phyloP scores from a whole-genome alignment of 2,329 filamentous ascomycete genomes.

The Cladosporium cucumerinum region DNA sequence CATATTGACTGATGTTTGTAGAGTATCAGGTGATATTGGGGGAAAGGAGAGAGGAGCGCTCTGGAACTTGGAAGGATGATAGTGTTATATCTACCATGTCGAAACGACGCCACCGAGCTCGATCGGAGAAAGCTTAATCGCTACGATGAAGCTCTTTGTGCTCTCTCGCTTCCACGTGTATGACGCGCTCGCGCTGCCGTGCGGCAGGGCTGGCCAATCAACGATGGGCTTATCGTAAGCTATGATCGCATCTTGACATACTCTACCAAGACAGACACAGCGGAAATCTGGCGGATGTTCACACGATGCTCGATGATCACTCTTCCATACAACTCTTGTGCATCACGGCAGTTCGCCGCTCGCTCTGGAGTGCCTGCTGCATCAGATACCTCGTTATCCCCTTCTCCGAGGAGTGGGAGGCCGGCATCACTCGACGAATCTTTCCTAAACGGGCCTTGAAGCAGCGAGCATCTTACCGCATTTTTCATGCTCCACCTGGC shows the following conservation, averaged over 20 bases:
- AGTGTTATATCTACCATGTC: not conserved
- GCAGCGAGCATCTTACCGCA: conserved; percentile 3
- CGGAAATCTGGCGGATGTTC: not conserved
- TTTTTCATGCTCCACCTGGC: not conserved
- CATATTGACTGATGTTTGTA: conserved; percentile 20
- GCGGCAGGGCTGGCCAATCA: not conserved
- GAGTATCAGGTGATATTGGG: not conserved
- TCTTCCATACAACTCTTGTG: not conserved
- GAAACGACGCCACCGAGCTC: not conserved
- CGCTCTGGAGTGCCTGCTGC: not conserved
- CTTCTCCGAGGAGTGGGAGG: not conserved
- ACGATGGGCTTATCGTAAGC: not conserved
- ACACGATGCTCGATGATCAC: not conserved
- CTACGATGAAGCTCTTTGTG: not conserved
- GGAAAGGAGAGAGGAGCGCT: not conserved
- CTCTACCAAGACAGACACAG: not conserved
- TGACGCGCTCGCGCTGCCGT: not conserved
- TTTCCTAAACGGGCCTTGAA: not conserved
- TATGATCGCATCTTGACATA: not conserved
- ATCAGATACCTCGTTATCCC: not conserved
- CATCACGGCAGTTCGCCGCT: not conserved
- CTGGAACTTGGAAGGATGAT: not conserved
- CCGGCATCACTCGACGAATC: not conserved
- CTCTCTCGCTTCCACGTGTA: not conserved
- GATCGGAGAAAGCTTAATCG: conserved; percentile 4